These are phyloP conservation scores for Barnettozyma salicaria DNA, from an alignment of 805 yeast genomes.

Conservation along the genomic window DNA sequence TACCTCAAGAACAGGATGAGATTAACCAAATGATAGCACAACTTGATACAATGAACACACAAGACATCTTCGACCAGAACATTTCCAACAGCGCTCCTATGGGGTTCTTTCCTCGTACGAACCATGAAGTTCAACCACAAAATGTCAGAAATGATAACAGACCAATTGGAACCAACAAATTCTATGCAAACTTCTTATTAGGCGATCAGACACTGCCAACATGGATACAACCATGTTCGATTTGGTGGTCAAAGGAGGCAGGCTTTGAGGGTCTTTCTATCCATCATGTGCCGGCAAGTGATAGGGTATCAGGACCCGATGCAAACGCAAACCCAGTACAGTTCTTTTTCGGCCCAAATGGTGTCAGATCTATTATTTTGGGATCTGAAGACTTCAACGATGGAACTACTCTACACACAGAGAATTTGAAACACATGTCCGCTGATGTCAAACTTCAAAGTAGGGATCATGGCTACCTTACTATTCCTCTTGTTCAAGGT, in stretches of 20 bases:
- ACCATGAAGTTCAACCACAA: conserved; percentile 28
- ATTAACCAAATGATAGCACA: conserved; percentile 12
- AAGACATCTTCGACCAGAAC: conserved; percentile 36
- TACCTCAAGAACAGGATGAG: conserved; percentile 18
- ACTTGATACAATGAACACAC: conserved; percentile 15
- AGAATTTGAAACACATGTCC: conserved; percentile 31
- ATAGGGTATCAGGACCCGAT: conserved; percentile 67
- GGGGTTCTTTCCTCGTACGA: conserved; percentile 30
- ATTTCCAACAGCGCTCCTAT: conserved; percentile 42
- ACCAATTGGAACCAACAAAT: conserved; percentile 72
- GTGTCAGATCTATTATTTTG: conserved; percentile 52
- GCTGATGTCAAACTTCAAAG: conserved; percentile 26
- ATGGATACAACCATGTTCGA: conserved; percentile 79
- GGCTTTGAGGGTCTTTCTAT: conserved; percentile 55
- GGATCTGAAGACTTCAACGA: conserved; percentile 38
- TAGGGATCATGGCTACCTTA: conserved; percentile 34
- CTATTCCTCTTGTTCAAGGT: conserved; percentile 70
- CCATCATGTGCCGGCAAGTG: conserved; percentile 52
- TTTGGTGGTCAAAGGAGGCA: conserved; percentile 55
- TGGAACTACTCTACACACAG: conserved; percentile 24
- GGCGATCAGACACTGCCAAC: conserved; percentile 62
- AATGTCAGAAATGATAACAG: conserved; percentile 19
- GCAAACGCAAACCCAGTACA: conserved; percentile 45
- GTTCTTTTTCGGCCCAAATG: conserved; percentile 64
- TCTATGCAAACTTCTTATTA: conserved; percentile 65